Percentiles rank a stretch among this genome's conserved stretches.
These are phyloP conservation scores for Blepharisma undulans DNA, from an alignment of 169 alveolate genomes.

Conservation along the genomic window DNA sequence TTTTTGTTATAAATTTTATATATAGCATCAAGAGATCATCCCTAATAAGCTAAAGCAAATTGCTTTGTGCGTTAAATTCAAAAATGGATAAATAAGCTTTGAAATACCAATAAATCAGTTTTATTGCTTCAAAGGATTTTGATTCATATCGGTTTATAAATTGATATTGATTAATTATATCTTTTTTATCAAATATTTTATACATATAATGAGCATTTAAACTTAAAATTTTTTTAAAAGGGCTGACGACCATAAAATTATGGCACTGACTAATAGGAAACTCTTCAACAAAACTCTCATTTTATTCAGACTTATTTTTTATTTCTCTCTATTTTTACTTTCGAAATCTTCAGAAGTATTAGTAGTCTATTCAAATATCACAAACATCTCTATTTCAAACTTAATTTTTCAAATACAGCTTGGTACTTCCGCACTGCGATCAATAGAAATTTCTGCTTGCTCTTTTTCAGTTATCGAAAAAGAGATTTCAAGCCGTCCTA, in stretches of 20 bases:
- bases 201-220: background rate
- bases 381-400: background rate
- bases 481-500: background rate
- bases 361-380: background rate
- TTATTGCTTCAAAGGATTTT: no score
- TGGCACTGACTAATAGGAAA: background rate
- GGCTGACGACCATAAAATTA: background rate
- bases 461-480: background rate
- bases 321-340: background rate
- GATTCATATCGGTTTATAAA: background rate
- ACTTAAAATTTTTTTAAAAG: background rate
- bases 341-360: background rate
- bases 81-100: background rate
- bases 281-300: background rate
- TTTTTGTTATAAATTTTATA: no score
- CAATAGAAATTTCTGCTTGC: background rate
- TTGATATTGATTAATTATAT: no score
- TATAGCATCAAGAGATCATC: background rate
- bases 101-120: background rate
- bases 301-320: background rate
- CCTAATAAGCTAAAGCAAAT: background rate
- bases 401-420: background rate
- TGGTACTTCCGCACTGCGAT: background rate
- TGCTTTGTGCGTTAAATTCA: background rate
- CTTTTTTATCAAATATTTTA: background rate